Base-by-base conservation (phyloP, 495 filamentous ascomycete genomes). In the Hypoxylon crocopeplum region DNA sequence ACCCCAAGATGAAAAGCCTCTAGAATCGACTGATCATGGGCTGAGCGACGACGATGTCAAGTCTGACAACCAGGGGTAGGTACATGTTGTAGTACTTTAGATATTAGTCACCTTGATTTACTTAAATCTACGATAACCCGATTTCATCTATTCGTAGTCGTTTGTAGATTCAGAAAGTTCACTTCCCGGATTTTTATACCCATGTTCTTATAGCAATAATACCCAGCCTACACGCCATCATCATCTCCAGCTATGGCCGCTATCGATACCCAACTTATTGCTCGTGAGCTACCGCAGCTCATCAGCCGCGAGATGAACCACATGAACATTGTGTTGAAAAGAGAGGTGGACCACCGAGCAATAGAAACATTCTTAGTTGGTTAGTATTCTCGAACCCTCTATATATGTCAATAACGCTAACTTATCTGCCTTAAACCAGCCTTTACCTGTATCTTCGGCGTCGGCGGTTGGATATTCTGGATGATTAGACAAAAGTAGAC, bases 381-480 rank as follows among this genome's bases (percentile, higher is more conserved):
- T 62, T 38, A 48, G 62, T 57, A 53, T 16, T 2, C 7, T 1
- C 5, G 1, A 2, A 1, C 22, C 12, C 2, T 27, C 1, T 21
- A 0, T 34, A 7, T 25, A 8, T 19, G 7, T 25, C 27, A 48
- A 25, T 7, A 27, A 21, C 10, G 36, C 40, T 60, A 20, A 60
- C 34, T 8, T 46, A 7, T 24, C 17, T 7, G 25, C 2, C 10
- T 25, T 37, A n/a, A 25, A 30, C 1, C 13, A 66, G 62, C 29
- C 2, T 36, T 57, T 12, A 66, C 62, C 2, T 66, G 62, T 21
- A 66, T 66, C 20, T 66, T 66, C 48, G 62, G 62, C 15, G 39
- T 66, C 47, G 62, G 62, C 6, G 62, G 62, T 17, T 66, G 62
- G 62, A 66, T 66, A 32, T 55, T 47, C 22, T 66, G 62, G 62